Conservation (phyloP, 2,329 filamentous ascomycete genomes). For the Scytalidium lignicola region DNA sequence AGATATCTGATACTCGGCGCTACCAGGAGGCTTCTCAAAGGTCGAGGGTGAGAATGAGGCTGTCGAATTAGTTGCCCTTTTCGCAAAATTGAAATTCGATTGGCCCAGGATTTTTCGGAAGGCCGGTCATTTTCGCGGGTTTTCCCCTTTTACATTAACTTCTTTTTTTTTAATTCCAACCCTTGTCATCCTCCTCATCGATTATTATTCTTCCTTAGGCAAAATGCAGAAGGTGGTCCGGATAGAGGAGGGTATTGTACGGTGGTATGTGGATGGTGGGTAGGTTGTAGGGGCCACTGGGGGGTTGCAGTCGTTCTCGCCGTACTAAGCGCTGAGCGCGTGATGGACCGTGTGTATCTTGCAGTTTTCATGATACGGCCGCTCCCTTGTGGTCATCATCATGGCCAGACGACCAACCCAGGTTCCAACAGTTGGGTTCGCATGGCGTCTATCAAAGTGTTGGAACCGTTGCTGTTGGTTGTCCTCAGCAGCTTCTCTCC, state of each 20-base stretch:
- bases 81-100: conserved; percentile 24
- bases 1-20: conserved; percentile 31
- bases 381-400: not conserved
- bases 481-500: not conserved
- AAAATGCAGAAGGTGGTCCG: not conserved
- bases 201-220: conserved; percentile 9
- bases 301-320: not conserved
- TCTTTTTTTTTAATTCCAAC: too few relatives aligned
- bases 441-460: conserved; percentile 5
- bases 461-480: not conserved
- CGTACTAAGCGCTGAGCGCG: conserved; percentile 16
- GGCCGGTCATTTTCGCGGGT: conserved; percentile 15
- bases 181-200: too few relatives aligned
- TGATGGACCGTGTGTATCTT: conserved; percentile 11
- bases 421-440: conserved; percentile 8
- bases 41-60: conserved; percentile 25
- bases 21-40: conserved; percentile 39
- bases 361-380: conserved; percentile 4
- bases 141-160: too few relatives aligned
- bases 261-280: too few relatives aligned
- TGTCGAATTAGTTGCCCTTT: conserved; percentile 15
- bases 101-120: conserved; percentile 18
- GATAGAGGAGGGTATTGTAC: not conserved
- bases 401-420: conserved; percentile 11
- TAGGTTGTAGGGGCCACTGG: too few relatives aligned